A percentile compares a stretch with the other conserved stretches of the same genome.
phyloP scores from a whole-genome alignment of 768 basidiomycete species.

The Chalciporus chontae region DNA sequence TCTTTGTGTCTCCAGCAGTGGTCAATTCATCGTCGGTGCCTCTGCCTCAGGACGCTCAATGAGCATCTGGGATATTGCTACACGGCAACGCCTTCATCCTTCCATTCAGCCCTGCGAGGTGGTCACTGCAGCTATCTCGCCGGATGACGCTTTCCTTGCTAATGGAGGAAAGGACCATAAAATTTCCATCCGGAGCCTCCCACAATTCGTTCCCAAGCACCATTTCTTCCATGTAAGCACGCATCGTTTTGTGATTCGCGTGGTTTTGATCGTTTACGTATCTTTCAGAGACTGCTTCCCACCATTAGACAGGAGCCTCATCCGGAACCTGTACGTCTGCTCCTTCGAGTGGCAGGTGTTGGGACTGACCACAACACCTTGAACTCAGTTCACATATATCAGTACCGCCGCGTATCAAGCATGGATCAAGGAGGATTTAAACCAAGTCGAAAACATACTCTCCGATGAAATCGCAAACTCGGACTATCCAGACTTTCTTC shows the following conservation, averaged over 20 bases:
- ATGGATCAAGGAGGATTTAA: slow-evolving; percentile 9
- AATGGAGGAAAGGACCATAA: slow-evolving; percentile 5
- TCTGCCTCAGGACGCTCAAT: slow-evolving; percentile 6
- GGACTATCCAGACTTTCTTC: background rate
- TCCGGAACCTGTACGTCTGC: slow-evolving; percentile 5
- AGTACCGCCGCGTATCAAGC: background rate
- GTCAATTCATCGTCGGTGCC: slow-evolving; percentile 7
- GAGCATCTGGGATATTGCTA: slow-evolving; percentile 12
- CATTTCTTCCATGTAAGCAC: slow-evolving; percentile 13
- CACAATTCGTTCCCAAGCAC: slow-evolving; percentile 1
- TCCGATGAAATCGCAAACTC: slow-evolving; percentile 9
- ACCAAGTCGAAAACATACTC: slow-evolving; percentile 3
- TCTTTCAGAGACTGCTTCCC: slow-evolving; percentile 4
- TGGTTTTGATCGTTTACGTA: background rate
- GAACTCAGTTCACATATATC: slow-evolving; percentile 11
- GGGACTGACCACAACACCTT: background rate
- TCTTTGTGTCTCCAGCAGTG: slow-evolving; percentile 2
- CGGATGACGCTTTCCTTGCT: slow-evolving; percentile 12
- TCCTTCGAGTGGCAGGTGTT: background rate
- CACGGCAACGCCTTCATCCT: slow-evolving; percentile 1
- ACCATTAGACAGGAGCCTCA: background rate
- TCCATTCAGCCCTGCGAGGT: background rate
- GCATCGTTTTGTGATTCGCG: too few relatives aligned
- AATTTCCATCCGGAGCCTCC: slow-evolving; percentile 16
- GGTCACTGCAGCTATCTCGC: slow-evolving; percentile 11